Base-by-base conservation (phyloP, 2,329 filamentous ascomycete genomes). In the Fusarium stilboides region DNA sequence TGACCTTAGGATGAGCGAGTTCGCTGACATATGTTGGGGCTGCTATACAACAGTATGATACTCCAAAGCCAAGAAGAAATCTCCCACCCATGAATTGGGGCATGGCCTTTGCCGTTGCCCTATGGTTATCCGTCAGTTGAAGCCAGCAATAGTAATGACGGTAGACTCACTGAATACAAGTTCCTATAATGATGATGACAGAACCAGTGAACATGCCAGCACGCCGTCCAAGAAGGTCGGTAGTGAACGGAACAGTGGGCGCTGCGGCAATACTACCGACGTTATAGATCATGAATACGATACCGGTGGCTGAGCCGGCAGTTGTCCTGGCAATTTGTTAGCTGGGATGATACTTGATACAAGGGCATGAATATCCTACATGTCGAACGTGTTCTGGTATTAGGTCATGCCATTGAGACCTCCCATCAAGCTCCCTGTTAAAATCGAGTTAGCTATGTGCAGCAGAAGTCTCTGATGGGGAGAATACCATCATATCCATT, bases 31-130 rank as follows among this genome's bases (percentile, higher is more conserved):
- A 82, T 1, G 77, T 80, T 3, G 80, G 80, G 6, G 80, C 80
- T 6, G 79, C 77, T 1, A 80, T 79, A 1, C 78, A 80, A 22
- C 78, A 79, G 52, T 81, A 81, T 14, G 79, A 78, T 8, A 82
- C 80, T 17, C 82, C 82, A 54, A 89, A 88, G 19, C 87, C 87
- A 1, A 89, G 83, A 6, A 88, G 75, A 66, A 89, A 88, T 24
- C 86, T 83, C 4, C 85, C 86, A 8, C 81, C 80, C 39, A 84
- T 78, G n/a, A 84, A 81, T 46, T 81, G 80, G 15, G 74, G 40
- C 44, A 73, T 46, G 0, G 62, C 74, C 42, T 80, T 77, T 33
- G 71, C 76, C 7, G 75, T 76, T 3, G 82, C 78, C 26, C 69
- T 71, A 15, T 12, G 12, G 1, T 0, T 5, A 1, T 2, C 13